Base-by-base conservation (phyloP, 306 rosid species). In the Inga leiocalycina region DNA sequence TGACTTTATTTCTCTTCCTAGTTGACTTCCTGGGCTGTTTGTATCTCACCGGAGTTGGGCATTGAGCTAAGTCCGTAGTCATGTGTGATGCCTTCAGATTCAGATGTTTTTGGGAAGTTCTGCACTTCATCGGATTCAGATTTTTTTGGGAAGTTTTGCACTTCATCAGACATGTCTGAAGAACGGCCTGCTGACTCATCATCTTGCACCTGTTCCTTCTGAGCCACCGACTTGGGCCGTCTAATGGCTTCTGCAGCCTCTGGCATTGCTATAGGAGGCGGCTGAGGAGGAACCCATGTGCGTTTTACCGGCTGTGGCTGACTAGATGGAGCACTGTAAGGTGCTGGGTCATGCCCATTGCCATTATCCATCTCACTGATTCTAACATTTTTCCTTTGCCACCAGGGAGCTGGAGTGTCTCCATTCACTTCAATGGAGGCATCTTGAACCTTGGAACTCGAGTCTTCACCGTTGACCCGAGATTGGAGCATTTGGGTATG, bases 231-330 rank as follows among this genome's bases (percentile, higher is more conserved):
- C 81, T 92, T 94, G 37, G 91, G 93, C 72, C 89, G 88, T 59
- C 92, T 86, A 88, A 91, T 94, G 17, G 98, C 97, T 87, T 92
- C 98, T 8, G 94, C 98, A n/a, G 96, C 98, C 86, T 86, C 98
- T 0, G 92, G 78, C 91, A 91, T 80, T 14, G 85, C 90, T n/a
- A 91, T 82, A 0, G 96, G 97, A 70, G 96, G 98, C 22, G 97
- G 92, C 84, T 84, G 93, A 75, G 98, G 97, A 39, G 98, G 97
- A 85, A 91, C 97, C 98, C 98, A 92, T 3, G 71, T 2, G 9
- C 92, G 92, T 77, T 84, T 87, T 74, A 88, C 79, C 15, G 92
- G 89, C 46, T 35, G 88, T 30, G 30, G 88, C 76, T 82, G 89
- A 80, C 24, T 85, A 68, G 87, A 61, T 56, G 64, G 80, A 61